Conservation (phyloP, 345 rosid genomes). For the Brassica napus region DNA sequence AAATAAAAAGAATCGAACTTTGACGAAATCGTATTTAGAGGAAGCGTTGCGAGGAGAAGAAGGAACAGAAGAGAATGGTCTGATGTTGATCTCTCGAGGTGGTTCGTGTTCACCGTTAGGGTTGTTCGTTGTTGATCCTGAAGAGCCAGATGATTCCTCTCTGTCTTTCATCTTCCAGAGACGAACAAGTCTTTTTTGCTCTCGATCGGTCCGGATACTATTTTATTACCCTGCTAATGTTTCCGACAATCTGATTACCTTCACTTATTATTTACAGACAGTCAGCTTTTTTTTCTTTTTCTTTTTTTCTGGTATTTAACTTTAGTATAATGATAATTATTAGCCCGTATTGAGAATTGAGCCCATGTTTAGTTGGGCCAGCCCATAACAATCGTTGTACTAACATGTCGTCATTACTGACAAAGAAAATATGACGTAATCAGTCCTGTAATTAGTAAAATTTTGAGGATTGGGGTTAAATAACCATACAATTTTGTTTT, state of each 20-base stretch:
- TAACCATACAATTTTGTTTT: too few species aligned
- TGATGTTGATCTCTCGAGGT: conserved; percentile 34
- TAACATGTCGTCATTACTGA: neutral
- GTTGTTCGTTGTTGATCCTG: conserved; percentile 13
- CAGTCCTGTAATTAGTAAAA: neutral
- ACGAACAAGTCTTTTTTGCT: neutral
- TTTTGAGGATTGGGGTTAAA: neutral
- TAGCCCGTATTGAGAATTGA: conserved; percentile 1
- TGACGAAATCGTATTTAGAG: conserved; percentile 84
- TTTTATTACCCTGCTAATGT: conserved; percentile 12
- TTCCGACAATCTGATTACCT: conserved; percentile 20
- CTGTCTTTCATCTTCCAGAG: conserved; percentile 20
- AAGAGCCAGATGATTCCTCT: conserved; percentile 38
- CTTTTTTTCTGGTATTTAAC: neutral
- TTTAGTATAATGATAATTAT: neutral
- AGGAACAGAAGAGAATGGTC: conserved; percentile 47
- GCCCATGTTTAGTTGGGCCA: conserved; percentile 12
- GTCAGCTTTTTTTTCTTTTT: neutral
- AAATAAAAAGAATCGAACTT: conserved; percentile 41
- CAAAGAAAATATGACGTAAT: neutral
- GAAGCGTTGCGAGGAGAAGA: conserved; percentile 69
- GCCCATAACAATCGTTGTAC: neutral
- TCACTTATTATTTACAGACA: neutral
- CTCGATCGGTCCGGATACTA: neutral
- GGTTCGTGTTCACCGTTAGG: conserved; percentile 40